Evolutionary conservation across 176 grass and related monocot species (phyloP).

Genomic region (Cenchrus purpureus): DNA sequence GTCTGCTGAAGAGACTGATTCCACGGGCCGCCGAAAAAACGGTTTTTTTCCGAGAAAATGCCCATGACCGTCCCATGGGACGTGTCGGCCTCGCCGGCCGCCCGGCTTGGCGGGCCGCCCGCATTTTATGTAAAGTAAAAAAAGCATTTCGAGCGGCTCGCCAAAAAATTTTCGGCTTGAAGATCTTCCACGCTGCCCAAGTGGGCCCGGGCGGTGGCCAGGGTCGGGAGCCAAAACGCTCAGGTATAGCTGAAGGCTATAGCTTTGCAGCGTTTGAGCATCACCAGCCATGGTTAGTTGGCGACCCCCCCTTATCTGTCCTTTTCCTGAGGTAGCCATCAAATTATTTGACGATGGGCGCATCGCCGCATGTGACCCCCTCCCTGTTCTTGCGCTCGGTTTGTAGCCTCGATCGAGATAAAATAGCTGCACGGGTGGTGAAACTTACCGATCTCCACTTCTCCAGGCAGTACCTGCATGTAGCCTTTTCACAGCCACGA

Average conservation of each 20-base stretch:
- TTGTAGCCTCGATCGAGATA: conserved; percentile 7
- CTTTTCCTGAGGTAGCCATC: conserved; percentile 42
- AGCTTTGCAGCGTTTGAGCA: conserved; percentile 26
- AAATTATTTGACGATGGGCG: conserved; percentile 44
- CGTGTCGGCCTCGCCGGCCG: no score
- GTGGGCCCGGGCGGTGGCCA: no score
- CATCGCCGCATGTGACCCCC: conserved; percentile 42
- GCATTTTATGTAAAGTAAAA: no score
- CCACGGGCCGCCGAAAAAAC: no score
- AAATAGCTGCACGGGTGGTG: conserved; percentile 21
- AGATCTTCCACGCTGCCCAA: no score
- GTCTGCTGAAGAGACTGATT: not conserved
- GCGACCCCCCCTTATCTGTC: conserved; percentile 30
- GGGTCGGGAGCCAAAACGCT: no score
- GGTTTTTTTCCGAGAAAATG: no score
- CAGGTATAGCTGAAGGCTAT: not conserved
- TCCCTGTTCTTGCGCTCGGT: conserved; percentile 28
- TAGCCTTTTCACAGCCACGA: conserved; percentile 17
- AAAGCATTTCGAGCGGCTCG: no score
- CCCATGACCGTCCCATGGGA: no score
- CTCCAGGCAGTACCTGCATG: not conserved
- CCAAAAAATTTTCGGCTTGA: no score
- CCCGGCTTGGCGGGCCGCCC: no score
- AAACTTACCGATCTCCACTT: not conserved
- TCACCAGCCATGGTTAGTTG: conserved; percentile 36